These are phyloP conservation scores for Xylariaceae sp. DNA, from an alignment of 2,329 filamentous ascomycete species.

Conservation along the genomic window DNA sequence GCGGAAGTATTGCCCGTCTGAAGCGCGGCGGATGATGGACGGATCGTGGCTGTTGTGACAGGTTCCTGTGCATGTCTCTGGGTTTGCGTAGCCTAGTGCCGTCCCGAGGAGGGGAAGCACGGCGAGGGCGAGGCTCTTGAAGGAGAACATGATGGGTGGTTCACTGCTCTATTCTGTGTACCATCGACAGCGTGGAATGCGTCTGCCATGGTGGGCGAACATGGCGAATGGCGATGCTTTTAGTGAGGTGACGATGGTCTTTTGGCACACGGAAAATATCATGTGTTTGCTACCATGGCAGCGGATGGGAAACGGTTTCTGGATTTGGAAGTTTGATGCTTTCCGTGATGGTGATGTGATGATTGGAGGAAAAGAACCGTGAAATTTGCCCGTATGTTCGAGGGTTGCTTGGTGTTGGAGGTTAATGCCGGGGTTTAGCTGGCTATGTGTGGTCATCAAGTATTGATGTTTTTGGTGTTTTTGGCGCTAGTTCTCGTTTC, in stretches of 20 bases:
- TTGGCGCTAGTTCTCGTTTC: no score
- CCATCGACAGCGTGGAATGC: background rate
- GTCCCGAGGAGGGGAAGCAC: constrained; percentile 25
- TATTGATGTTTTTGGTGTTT: no score
- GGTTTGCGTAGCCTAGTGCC: constrained; percentile 32
- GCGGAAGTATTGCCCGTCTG: constrained; percentile 42
- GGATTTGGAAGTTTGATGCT: constrained; percentile 6
- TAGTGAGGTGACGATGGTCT: background rate
- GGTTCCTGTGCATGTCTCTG: constrained; percentile 37
- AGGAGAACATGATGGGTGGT: constrained; percentile 4
- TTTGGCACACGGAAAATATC: background rate
- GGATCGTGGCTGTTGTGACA: constrained; percentile 42
- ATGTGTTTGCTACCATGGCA: constrained; percentile 5
- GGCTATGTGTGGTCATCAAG: no score
- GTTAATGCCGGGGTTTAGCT: no score
- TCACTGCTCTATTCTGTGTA: background rate
- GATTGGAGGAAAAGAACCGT: constrained; percentile 14
- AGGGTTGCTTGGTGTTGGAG: no score
- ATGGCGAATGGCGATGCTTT: background rate
- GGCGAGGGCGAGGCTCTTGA: constrained; percentile 5
- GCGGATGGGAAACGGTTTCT: constrained; percentile 7
- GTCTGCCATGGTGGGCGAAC: constrained; percentile 2
- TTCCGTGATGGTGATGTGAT: background rate
- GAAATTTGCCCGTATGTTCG: constrained; percentile 9
- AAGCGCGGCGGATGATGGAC: constrained; percentile 38